Conservation (phyloP, 305 asterid species). For the Euphrasia arctica region DNA sequence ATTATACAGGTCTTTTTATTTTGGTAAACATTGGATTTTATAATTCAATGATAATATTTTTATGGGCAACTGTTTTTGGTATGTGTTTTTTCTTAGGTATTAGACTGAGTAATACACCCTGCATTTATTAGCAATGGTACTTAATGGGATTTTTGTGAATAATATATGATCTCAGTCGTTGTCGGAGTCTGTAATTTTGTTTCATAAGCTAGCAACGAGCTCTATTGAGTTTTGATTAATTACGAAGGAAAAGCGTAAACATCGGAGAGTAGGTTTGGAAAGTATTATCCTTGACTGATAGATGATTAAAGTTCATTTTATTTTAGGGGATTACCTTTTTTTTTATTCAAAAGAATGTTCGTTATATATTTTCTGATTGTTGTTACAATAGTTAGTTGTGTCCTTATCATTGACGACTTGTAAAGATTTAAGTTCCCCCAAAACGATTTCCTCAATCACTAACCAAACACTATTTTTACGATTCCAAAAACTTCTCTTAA, state of each 20-base stretch:
- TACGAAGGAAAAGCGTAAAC: background rate
- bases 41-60: background rate
- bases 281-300: background rate
- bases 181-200: background rate
- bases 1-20: constrained; percentile 56
- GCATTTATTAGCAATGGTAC: background rate
- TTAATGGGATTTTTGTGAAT: background rate
- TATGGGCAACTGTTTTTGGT: background rate
- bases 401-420: background rate
- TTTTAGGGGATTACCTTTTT: background rate
- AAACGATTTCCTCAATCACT: too few relatives aligned
- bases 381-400: background rate
- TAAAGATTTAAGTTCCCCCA: background rate
- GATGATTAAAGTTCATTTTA: background rate
- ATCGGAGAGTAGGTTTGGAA: background rate
- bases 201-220: background rate
- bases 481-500: too few relatives aligned
- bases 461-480: too few relatives aligned
- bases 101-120: background rate
- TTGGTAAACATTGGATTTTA: background rate
- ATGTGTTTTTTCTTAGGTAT: background rate
- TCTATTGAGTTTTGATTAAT: background rate
- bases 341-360: background rate
- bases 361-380: background rate
- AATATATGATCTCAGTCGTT: background rate